Base-by-base conservation (phyloP, 163 green algal genomes). In the Picocystis sp. region DNA sequence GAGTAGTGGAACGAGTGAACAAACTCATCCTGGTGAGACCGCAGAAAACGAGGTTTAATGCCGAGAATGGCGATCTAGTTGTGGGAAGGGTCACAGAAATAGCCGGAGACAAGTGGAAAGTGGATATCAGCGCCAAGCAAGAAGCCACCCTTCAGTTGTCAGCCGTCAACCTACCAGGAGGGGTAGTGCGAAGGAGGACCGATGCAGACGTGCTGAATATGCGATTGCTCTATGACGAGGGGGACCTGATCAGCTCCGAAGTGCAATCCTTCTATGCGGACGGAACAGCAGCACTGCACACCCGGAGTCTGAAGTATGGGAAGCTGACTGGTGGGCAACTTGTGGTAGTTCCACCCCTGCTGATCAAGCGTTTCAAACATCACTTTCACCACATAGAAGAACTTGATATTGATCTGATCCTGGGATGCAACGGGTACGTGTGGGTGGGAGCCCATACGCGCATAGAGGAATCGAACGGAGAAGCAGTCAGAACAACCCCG, bases 121-220 rank as follows among this genome's bases (percentile, higher is more conserved):
- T 93, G 21, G 79, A 90, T 56, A 57, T 92, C 14, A 69, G 74
- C 22, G 63, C 67, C 3, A 53, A 68, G 11, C 75, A 84, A 43
- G 76, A 88, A 24, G 81, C 79, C 0, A 46, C 63, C 35, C 76
- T 95, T 50, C 68, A 81, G 50, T 66, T 93, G 14, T 82, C 73
- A 17, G 77, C 82, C 5, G 83, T 93, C 41, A 80, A 89, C 55
- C 55, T 93, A 14, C 84, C 84, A 5, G 83, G 82, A 11, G 79
- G 75, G 12, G 69, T 83, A 34, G 74, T 89, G 72, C 59, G 86
- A 15, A 67, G 86, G n/a, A 69, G 84, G 1, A 93, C 81, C 42
- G 71, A 72, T 22, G 86, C 91, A 55, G 86, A 95, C 62, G 84
- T 92, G 65, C 75, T 92, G 9, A 81, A 82, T 64, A 95, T 95